Evolutionary conservation across 1,284 basidiomycete genomes (phyloP).

Genomic region (Ceratobasidium sp.): DNA sequence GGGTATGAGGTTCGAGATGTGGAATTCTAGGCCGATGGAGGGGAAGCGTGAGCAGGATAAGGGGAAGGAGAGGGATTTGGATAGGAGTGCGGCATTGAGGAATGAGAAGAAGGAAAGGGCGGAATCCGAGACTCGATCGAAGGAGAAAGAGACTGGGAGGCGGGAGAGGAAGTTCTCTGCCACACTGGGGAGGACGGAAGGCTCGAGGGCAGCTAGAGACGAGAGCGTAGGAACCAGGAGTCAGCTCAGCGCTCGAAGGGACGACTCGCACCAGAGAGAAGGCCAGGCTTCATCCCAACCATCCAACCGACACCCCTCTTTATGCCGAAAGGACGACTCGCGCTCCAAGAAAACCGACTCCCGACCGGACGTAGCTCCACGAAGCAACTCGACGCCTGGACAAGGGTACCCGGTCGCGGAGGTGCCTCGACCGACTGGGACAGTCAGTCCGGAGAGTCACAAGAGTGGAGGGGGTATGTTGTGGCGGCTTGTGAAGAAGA

Average conservation of each 20-base stretch:
- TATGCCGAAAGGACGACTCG: not conserved
- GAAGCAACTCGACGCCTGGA: slow-evolving; percentile 12
- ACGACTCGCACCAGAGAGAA: not conserved
- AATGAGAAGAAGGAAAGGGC: no score
- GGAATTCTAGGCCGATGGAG: not conserved
- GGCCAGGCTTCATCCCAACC: not conserved
- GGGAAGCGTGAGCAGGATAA: not conserved
- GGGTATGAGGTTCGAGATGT: slow-evolving; percentile 9
- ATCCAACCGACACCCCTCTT: not conserved
- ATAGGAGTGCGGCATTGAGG: no score
- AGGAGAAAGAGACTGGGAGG: not conserved
- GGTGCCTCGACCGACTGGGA: not conserved
- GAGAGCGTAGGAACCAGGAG: no score
- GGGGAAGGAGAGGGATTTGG: not conserved
- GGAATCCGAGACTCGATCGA: no score
- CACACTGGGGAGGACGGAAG: not conserved
- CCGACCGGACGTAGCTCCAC: not conserved
- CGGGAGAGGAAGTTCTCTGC: not conserved
- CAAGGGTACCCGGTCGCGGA: not conserved
- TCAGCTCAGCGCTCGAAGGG: not conserved
- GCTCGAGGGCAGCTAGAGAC: not conserved
- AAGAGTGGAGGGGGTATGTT: slow-evolving; percentile 33
- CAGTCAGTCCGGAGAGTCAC: slow-evolving; percentile 4
- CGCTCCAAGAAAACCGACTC: not conserved
- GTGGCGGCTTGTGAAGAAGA: slow-evolving; percentile 45